Conservation (phyloP, 306 rosid genomes). For the Cyamopsis tetragonoloba region DNA sequence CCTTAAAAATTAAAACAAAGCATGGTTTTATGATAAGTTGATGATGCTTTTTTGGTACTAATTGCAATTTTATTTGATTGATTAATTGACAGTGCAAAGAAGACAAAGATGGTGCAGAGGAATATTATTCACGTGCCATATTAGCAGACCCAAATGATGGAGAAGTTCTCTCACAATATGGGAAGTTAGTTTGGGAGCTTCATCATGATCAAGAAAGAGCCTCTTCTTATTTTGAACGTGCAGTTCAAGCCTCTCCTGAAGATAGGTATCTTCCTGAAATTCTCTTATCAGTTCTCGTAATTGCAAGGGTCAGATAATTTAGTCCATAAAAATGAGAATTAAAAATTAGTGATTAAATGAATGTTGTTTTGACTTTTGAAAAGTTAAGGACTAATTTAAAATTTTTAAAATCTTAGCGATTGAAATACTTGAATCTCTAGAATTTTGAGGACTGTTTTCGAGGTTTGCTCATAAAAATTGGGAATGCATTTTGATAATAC, state of each 20-base stretch:
- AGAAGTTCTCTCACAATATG: conserved; percentile 66
- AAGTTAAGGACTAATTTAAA: too few species aligned
- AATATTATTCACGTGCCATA: conserved; percentile 74
- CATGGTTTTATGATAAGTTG: background rate
- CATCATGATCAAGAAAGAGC: conserved; percentile 71
- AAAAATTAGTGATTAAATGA: too few species aligned
- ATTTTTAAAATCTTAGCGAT: too few species aligned
- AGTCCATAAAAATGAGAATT: too few species aligned
- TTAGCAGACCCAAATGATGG: conserved; percentile 78
- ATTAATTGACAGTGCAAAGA: conserved; percentile 58
- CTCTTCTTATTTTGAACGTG: conserved; percentile 58
- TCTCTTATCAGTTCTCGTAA: too few species aligned
- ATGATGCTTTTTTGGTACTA: conserved; percentile 20
- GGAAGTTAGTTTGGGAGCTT: conserved; percentile 73
- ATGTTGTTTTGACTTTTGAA: too few species aligned
- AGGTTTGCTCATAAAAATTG: background rate
- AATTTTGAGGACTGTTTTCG: too few species aligned
- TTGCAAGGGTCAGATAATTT: too few species aligned
- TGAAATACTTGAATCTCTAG: too few species aligned
- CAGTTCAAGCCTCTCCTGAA: conserved; percentile 74
- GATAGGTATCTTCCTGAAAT: too few species aligned
- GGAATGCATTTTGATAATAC: background rate
- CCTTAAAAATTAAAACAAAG: background rate
- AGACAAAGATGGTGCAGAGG: conserved; percentile 55
- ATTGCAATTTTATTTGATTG: background rate